These are phyloP conservation scores for Xerocomus brunneocitrinus DNA, from an alignment of 768 basidiomycete species.

Conservation along the genomic window DNA sequence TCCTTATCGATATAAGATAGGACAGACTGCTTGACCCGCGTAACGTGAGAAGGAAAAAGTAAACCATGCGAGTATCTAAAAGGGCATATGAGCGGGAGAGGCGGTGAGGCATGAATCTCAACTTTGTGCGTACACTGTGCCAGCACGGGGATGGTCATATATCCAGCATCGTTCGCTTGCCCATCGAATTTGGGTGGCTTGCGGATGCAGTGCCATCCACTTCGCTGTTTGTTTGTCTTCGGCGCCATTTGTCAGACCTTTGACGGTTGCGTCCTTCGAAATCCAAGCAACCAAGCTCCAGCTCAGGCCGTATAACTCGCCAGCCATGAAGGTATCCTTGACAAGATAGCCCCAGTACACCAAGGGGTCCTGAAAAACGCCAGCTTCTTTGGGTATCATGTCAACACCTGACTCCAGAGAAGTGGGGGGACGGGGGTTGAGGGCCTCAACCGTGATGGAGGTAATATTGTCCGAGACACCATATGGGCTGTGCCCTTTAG, in stretches of 20 bases:
- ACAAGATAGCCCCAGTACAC: constrained; percentile 90
- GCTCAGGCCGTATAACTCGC: constrained; percentile 87
- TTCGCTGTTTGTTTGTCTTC: constrained; percentile 93
- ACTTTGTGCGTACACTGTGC: constrained; percentile 70
- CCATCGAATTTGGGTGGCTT: constrained; percentile 78
- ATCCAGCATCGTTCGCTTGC: constrained; percentile 93
- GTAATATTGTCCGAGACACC: constrained; percentile 11
- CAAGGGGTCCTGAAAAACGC: constrained; percentile 51
- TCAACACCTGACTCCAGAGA: neutral
- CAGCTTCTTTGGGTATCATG: constrained; percentile 7
- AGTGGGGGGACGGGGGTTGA: neutral
- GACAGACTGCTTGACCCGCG: constrained; percentile 58
- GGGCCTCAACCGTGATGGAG: neutral
- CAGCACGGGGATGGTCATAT: constrained; percentile 93
- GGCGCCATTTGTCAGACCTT: constrained; percentile 65
- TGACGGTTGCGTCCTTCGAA: constrained; percentile 66
- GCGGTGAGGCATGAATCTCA: neutral
- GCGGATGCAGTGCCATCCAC: constrained; percentile 89
- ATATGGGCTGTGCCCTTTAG: constrained; percentile 30
- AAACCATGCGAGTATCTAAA: constrained; percentile 91
- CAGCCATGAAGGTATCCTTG: constrained; percentile 92
- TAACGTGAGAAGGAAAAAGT: constrained; percentile 85
- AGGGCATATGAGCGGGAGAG: constrained; percentile 5
- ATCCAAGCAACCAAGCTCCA: constrained; percentile 87
- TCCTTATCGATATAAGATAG: constrained; percentile 47